Conservation (phyloP, 2,329 filamentous ascomycete species). For the Trichothecium roseum region DNA sequence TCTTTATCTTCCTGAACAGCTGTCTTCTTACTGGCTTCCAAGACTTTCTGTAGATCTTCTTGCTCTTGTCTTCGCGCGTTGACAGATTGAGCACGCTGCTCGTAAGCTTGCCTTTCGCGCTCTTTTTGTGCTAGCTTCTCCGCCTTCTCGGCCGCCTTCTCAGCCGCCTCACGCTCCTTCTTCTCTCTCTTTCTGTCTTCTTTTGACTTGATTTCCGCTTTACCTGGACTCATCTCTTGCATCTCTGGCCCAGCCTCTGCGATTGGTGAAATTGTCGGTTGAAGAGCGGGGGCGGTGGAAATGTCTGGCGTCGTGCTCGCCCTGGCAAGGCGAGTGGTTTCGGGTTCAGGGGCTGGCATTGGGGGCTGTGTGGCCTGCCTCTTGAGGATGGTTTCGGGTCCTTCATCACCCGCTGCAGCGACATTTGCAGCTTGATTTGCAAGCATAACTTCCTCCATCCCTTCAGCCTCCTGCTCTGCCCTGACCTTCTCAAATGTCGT, state of each 20-base stretch:
- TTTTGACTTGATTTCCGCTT: slow-evolving; percentile 34
- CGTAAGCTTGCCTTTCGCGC: slow-evolving; percentile 36
- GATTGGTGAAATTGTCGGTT: no score
- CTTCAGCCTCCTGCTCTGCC: slow-evolving; percentile 77
- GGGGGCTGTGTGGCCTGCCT: slow-evolving; percentile 40
- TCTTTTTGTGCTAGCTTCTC: slow-evolving; percentile 13
- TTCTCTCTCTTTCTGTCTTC: slow-evolving; percentile 57
- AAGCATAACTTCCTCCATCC: slow-evolving; percentile 49
- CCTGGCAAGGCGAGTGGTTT: slow-evolving; percentile 50
- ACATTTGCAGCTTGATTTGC: slow-evolving; percentile 46
- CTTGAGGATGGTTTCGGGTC: slow-evolving; percentile 33
- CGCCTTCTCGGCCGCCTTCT: slow-evolving; percentile 39
- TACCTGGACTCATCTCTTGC: no score
- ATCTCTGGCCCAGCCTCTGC: slow-evolving; percentile 3
- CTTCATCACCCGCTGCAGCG: slow-evolving; percentile 35
- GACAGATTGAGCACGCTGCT: slow-evolving; percentile 21
- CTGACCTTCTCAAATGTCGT: slow-evolving; percentile 58
- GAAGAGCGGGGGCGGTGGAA: slow-evolving; percentile 9
- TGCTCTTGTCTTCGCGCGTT: slow-evolving; percentile 44
- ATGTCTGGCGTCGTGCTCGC: slow-evolving; percentile 50
- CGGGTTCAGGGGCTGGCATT: slow-evolving; percentile 34
- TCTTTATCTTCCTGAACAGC: slow-evolving; percentile 41
- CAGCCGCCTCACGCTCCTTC: slow-evolving; percentile 50
- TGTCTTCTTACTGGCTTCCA: slow-evolving; percentile 56
- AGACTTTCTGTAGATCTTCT: slow-evolving; percentile 47